Conservation (phyloP, 805 yeast species). For the Candida saitoana region DNA sequence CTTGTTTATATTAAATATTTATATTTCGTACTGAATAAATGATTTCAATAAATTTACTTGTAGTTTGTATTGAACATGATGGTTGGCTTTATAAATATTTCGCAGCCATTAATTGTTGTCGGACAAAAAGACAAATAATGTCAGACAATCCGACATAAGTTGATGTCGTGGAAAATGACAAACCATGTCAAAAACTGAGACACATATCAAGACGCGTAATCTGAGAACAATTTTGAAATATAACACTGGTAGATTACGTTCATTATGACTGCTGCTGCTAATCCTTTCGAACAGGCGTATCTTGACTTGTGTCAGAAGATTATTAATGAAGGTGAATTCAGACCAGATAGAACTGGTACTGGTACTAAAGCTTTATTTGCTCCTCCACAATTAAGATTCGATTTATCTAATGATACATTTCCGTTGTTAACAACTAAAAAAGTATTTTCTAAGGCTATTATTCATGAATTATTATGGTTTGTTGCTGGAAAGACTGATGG, state of each 20-base stretch:
- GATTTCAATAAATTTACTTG: too few relatives aligned
- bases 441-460: slow-evolving; percentile 84
- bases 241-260: neutral
- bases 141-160: neutral
- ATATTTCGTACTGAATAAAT: too few relatives aligned
- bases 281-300: slow-evolving; percentile 77
- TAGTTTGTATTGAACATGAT: too few relatives aligned
- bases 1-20: too few relatives aligned
- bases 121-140: too few relatives aligned
- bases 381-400: slow-evolving; percentile 91
- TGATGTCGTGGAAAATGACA: neutral
- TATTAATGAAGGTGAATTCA: slow-evolving; percentile 77
- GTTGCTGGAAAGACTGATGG: slow-evolving; percentile 88
- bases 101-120: too few relatives aligned
- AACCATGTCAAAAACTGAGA: neutral
- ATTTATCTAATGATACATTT: slow-evolving; percentile 63
- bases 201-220: neutral
- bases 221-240: neutral
- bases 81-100: too few relatives aligned
- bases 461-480: slow-evolving; percentile 91
- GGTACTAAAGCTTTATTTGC: slow-evolving; percentile 90
- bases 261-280: slow-evolving; percentile 25
- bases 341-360: slow-evolving; percentile 97
- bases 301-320: slow-evolving; percentile 75
- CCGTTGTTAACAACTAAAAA: slow-evolving; percentile 92